phyloP scores from a whole-genome alignment of 208 protist genomes.

The Histomonas meleagridis region DNA sequence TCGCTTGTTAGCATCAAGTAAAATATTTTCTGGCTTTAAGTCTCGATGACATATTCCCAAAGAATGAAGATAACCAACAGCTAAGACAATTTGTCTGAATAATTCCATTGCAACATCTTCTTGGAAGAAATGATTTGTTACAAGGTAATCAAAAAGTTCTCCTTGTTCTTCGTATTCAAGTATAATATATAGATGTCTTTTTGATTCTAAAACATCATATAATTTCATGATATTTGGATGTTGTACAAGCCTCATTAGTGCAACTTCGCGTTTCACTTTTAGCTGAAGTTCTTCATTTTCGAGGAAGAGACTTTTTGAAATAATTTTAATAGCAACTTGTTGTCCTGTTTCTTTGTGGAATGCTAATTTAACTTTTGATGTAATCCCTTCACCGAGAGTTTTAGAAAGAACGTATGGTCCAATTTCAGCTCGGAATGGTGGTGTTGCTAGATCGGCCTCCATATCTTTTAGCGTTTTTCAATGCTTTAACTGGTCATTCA shows the following conservation, averaged over 20 bases:
- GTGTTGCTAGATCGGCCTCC: too few relatives aligned
- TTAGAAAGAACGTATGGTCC: background rate
- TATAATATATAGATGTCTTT: slow-evolving; percentile 92
- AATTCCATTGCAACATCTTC: slow-evolving; percentile 69
- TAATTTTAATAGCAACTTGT: slow-evolving; percentile 26
- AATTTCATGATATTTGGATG: background rate
- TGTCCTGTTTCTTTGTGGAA: background rate
- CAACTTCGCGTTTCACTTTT: background rate
- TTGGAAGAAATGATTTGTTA: slow-evolving; percentile 67
- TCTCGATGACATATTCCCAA: slow-evolving; percentile 57
- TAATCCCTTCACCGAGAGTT: background rate
- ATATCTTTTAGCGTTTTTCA: too few relatives aligned
- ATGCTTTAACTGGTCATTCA: too few relatives aligned
- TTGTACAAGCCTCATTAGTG: background rate
- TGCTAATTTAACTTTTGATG: background rate
- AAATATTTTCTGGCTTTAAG: slow-evolving; percentile 66
- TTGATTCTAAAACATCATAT: slow-evolving; percentile 74
- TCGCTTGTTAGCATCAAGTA: slow-evolving; percentile 60
- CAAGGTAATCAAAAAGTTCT: slow-evolving; percentile 97
- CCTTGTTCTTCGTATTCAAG: slow-evolving; percentile 94
- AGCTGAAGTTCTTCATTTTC: background rate
- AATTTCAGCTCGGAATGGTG: too few relatives aligned
- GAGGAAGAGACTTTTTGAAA: background rate
- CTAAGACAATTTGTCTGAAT: slow-evolving; percentile 91
- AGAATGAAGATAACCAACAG: slow-evolving; percentile 85